These are phyloP conservation scores for Calamus simplicifolius DNA, from an alignment of 176 grass and related monocot species.

Conservation along the genomic window DNA sequence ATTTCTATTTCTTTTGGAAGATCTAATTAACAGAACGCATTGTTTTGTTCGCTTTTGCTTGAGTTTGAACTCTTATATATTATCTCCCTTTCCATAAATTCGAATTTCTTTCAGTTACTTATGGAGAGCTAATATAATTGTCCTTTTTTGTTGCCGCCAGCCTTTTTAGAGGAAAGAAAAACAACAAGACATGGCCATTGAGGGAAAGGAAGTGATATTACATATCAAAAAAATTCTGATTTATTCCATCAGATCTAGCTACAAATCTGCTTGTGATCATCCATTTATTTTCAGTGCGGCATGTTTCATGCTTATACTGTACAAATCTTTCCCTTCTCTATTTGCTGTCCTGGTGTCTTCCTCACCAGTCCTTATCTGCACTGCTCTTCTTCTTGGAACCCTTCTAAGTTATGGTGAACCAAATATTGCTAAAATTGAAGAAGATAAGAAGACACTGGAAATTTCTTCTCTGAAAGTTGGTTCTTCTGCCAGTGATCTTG, in stretches of 20 bases:
- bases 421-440: conserved; percentile 33
- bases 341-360: conserved; percentile 60
- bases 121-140: too few relatives aligned
- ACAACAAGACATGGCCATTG: not conserved
- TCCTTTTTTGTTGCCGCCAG: too few relatives aligned
- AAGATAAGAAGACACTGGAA: conserved; percentile 17
- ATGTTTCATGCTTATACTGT: conserved; percentile 49
- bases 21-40: too few relatives aligned
- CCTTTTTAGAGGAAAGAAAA: too few relatives aligned
- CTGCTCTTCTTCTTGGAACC: conserved; percentile 74
- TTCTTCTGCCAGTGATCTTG: conserved; percentile 27
- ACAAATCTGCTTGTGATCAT: conserved; percentile 48
- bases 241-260: conserved; percentile 37
- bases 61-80: too few relatives aligned
- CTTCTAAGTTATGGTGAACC: conserved; percentile 62
- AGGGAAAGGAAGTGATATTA: conserved; percentile 27
- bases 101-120: too few relatives aligned
- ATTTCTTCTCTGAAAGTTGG: conserved; percentile 33
- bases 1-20: too few relatives aligned
- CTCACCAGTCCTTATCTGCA: conserved; percentile 66
- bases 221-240: conserved; percentile 50
- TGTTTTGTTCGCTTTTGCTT: too few relatives aligned
- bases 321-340: conserved; percentile 50
- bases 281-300: conserved; percentile 39
- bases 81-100: too few relatives aligned